These are phyloP conservation scores for Xylaria sp. DNA, from an alignment of 495 filamentous ascomycete species.

Conservation along the genomic window DNA sequence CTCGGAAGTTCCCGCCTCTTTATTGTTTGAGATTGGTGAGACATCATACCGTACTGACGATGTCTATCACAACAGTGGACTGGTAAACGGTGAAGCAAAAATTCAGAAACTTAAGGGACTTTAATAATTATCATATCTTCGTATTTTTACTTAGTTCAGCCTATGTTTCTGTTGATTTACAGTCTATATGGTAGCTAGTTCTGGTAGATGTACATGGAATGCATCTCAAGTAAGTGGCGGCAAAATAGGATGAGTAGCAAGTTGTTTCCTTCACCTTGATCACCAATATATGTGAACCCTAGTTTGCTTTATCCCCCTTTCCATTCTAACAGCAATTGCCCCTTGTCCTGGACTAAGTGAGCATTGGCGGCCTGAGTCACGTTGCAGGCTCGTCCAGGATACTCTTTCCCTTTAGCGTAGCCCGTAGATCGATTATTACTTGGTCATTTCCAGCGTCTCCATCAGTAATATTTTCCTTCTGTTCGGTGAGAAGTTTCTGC, in stretches of 20 bases:
- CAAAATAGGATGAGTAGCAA: background rate
- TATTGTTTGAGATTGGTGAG: background rate
- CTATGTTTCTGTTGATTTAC: background rate
- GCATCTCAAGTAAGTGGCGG: background rate
- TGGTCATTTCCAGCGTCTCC: background rate
- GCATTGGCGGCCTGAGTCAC: background rate
- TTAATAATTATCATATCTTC: background rate
- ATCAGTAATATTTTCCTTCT: background rate
- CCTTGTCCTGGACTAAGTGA: background rate
- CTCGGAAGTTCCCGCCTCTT: no score
- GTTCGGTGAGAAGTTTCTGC: constrained; percentile 19
- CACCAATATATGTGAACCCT: background rate
- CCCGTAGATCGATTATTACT: constrained; percentile 1
- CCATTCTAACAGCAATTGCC: background rate
- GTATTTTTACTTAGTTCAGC: background rate
- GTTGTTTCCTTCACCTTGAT: background rate
- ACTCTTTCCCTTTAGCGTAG: constrained; percentile 20
- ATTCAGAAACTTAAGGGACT: background rate
- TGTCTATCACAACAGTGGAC: background rate
- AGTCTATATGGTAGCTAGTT: background rate
- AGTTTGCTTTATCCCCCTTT: background rate
- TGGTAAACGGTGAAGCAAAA: background rate
- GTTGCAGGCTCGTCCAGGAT: background rate
- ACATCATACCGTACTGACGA: no score
- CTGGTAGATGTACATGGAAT: background rate